Conservation (phyloP, 306 rosid species). For the peach (Prunus persica) region Prunus_persica_NCBIv2 NC_034014.1:13068001-13068500, state of each 20-base stretch:
- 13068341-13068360: constrained; percentile 70
- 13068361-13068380: constrained; percentile 59
- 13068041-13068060: constrained; percentile 80
- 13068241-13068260: constrained; percentile 74
- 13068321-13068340: constrained; percentile 71
- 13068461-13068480: constrained; percentile 76
- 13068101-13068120: constrained; percentile 30
- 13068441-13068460: constrained; percentile 59
- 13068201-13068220: constrained; percentile 44
- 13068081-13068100: constrained; percentile 39
- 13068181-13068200: constrained; percentile 69
- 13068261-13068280: constrained; percentile 81
- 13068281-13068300: constrained; percentile 79
- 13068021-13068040: constrained; percentile 76
- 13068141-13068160: constrained; percentile 59
- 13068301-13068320: constrained; percentile 86
- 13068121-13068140: constrained; percentile 50
- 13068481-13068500: constrained; percentile 42
- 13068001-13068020: constrained; percentile 64
- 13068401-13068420: constrained; percentile 16
- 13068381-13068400: constrained; percentile 44
- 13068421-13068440: constrained; percentile 50
- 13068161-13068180: constrained; percentile 52
- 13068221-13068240: constrained; percentile 53
- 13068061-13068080: constrained; percentile 85